Evolutionary conservation across 495 filamentous ascomycete genomes (phyloP).

Genomic region (Delitschia confertaspora): DNA sequence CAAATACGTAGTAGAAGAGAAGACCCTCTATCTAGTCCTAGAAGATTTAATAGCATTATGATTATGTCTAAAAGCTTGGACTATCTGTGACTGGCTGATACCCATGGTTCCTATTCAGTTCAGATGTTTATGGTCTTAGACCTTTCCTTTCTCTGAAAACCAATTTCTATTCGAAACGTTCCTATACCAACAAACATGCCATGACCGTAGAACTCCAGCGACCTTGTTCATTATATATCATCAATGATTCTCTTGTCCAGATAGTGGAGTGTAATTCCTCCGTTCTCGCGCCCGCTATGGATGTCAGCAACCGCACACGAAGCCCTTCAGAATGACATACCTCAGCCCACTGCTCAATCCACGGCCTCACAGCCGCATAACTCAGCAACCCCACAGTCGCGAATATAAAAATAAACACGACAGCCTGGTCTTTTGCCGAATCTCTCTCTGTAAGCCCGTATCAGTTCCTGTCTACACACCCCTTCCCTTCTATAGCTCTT

Average conservation of each 20-base stretch:
- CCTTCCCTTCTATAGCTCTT: background rate
- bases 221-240: too few species aligned
- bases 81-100: too few species aligned
- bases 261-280: slow-evolving; percentile 25
- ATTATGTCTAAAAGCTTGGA: too few species aligned
- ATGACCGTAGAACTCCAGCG: too few species aligned
- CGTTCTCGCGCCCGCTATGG: slow-evolving; percentile 23
- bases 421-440: slow-evolving; percentile 76
- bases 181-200: too few species aligned
- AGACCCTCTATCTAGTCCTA: too few species aligned
- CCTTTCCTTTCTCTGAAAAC: too few species aligned
- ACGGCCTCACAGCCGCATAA: slow-evolving; percentile 67
- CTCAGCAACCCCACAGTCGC: slow-evolving; percentile 72
- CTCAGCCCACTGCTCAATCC: slow-evolving; percentile 46
- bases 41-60: too few species aligned
- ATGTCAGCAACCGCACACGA: slow-evolving; percentile 6
- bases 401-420: slow-evolving; percentile 87
- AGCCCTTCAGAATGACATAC: slow-evolving; percentile 3
- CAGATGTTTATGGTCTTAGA: too few species aligned
- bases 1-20: too few species aligned
- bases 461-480: slow-evolving; percentile 13
- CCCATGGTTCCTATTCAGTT: too few species aligned
- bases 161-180: too few species aligned
- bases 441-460: slow-evolving; percentile 55
- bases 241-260: slow-evolving; percentile 19